Conservation (phyloP, 768 basidiomycete species). For the Podaxis sp. region DNA sequence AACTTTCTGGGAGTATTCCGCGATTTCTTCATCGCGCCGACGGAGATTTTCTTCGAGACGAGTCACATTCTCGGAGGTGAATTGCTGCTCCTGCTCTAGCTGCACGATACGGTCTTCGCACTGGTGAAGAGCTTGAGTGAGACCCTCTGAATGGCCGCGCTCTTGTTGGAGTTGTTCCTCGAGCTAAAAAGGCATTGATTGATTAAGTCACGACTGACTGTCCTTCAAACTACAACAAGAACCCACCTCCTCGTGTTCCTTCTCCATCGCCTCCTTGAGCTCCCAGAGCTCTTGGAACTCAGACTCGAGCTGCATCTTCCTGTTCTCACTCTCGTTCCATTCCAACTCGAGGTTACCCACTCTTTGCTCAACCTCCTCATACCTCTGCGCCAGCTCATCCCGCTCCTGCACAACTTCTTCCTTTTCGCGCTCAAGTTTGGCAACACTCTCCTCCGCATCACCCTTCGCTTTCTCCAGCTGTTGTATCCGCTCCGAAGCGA, state of each 20-base stretch:
- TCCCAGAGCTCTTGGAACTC: slow-evolving; percentile 51
- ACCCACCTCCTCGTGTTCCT: slow-evolving; percentile 51
- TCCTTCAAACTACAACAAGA: background rate
- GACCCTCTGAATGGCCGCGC: slow-evolving; percentile 44
- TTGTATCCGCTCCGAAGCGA: slow-evolving; percentile 41
- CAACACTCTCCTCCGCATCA: slow-evolving; percentile 27
- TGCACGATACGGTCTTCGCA: slow-evolving; percentile 46
- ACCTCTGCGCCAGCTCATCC: slow-evolving; percentile 33
- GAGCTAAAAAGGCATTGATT: slow-evolving; percentile 30
- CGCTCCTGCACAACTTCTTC: slow-evolving; percentile 33
- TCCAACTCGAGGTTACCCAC: slow-evolving; percentile 47
- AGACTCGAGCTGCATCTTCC: slow-evolving; percentile 48
- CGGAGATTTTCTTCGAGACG: slow-evolving; percentile 55
- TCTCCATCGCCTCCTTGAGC: slow-evolving; percentile 49
- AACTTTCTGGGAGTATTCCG: slow-evolving; percentile 41
- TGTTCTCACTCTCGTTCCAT: slow-evolving; percentile 53
- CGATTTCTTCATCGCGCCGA: slow-evolving; percentile 53
- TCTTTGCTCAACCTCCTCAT: slow-evolving; percentile 38
- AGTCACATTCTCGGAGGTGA: slow-evolving; percentile 45
- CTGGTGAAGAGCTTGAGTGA: slow-evolving; percentile 46
- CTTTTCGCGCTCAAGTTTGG: slow-evolving; percentile 14
- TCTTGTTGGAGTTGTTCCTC: slow-evolving; percentile 48
- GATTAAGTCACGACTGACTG: background rate
- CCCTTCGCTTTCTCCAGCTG: slow-evolving; percentile 30
- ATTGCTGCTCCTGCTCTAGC: slow-evolving; percentile 53